A percentile compares a stretch with the other conserved stretches of the same genome.
Evolutionary conservation across 108 stramenopile species (phyloP).

Genomic region (Nitzschia putrida): DNA sequence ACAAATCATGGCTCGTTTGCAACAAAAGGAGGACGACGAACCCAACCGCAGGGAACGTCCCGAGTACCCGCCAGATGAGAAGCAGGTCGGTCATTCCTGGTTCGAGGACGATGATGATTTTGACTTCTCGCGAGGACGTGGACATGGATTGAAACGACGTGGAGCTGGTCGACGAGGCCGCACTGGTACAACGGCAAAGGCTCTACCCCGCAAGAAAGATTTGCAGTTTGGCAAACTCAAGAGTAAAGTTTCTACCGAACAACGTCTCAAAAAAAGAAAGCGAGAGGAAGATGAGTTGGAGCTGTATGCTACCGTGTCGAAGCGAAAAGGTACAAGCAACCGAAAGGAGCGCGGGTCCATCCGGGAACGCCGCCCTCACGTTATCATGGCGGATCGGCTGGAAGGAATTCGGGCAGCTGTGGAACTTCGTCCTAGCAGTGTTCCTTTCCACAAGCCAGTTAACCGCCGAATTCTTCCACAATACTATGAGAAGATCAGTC

Average conservation of each 20-base stretch:
- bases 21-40: constrained; percentile 41
- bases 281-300: constrained; percentile 77
- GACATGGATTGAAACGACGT: constrained; percentile 19
- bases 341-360: constrained; percentile 82
- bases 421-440: constrained; percentile 63
- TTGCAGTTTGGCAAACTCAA: constrained; percentile 58
- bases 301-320: constrained; percentile 50
- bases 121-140: constrained; percentile 43
- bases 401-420: constrained; percentile 67
- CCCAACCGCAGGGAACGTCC: constrained; percentile 10
- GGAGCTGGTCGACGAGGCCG: constrained; percentile 26
- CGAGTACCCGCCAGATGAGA: constrained; percentile 46
- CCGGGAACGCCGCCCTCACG: constrained; percentile 80
- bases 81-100: constrained; percentile 77
- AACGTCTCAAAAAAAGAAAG: constrained; percentile 67
- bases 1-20: constrained; percentile 47
- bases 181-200: constrained; percentile 12
- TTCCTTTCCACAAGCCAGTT: constrained; percentile 76
- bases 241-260: constrained; percentile 47
- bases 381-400: constrained; percentile 75
- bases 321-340: constrained; percentile 71
- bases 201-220: constrained; percentile 21
- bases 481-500: constrained; percentile 81
- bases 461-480: constrained; percentile 45
- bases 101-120: constrained; percentile 86